Percentiles rank a stretch among this genome's conserved stretches.
These are phyloP conservation scores for Castanospermum australe DNA, from an alignment of 306 rosid genomes.

Conservation along the genomic window DNA sequence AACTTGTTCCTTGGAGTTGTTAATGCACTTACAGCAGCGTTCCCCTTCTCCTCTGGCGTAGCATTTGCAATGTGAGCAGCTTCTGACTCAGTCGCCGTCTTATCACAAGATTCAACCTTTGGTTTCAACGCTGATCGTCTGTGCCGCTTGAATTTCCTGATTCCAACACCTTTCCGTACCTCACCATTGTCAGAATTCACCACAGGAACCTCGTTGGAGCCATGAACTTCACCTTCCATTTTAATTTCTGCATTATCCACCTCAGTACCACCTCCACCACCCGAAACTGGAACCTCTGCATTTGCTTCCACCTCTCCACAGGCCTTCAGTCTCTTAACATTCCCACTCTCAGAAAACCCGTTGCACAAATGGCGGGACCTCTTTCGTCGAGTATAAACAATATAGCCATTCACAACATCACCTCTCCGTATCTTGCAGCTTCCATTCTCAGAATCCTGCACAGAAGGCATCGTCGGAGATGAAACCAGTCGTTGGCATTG, in stretches of 20 bases:
- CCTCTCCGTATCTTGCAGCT: constrained; percentile 50
- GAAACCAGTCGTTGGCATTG: constrained; percentile 33
- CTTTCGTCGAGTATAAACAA: constrained; percentile 78
- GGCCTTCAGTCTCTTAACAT: constrained; percentile 16
- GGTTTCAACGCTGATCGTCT: constrained; percentile 44
- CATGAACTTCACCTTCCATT: constrained; percentile 17
- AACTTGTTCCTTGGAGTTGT: constrained; percentile 43
- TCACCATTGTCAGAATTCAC: not conserved
- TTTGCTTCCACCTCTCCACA: constrained; percentile 8
- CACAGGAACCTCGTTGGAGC: constrained; percentile 22
- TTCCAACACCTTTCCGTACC: constrained; percentile 20
- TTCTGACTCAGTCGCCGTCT: constrained; percentile 8
- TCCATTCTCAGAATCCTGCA: constrained; percentile 30
- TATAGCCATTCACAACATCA: constrained; percentile 59
- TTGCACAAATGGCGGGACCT: constrained; percentile 29
- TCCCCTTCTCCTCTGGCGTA: constrained; percentile 38
- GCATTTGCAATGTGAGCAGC: constrained; percentile 18
- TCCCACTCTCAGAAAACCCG: constrained; percentile 25
- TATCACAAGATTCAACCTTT: constrained; percentile 24
- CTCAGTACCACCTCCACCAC: not conserved
- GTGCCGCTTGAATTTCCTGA: constrained; percentile 38
- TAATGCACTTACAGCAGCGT: constrained; percentile 21
- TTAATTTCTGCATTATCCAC: constrained; percentile 16
- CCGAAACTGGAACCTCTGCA: constrained; percentile 7
- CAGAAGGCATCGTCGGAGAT: constrained; percentile 16